Conservation (phyloP, 148 eudicot species). For the Dysphania ambrosioides region DNA sequence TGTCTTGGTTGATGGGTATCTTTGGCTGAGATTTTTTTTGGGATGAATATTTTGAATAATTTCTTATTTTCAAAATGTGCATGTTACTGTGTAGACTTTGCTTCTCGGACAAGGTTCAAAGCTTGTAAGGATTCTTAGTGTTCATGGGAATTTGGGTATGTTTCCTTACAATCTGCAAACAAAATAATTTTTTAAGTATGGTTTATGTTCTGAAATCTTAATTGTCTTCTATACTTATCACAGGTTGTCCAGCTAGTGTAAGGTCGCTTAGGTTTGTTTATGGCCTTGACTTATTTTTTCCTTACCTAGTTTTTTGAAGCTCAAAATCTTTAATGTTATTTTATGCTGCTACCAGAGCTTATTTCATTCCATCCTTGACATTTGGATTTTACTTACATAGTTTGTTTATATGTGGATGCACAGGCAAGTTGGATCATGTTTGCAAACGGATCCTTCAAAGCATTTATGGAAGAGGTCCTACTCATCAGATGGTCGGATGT, state of each 20-base stretch:
- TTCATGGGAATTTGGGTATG: constrained; percentile 31
- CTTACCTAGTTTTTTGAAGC: background rate
- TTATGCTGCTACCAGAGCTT: background rate
- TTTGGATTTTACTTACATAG: background rate
- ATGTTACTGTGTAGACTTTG: constrained; percentile 25
- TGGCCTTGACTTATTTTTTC: constrained; percentile 9
- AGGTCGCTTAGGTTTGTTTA: constrained; percentile 32
- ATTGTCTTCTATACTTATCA: background rate
- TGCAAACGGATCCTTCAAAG: constrained; percentile 34
- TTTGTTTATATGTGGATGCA: constrained; percentile 9
- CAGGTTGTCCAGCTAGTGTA: constrained; percentile 29
- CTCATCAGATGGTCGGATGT: constrained; percentile 60
- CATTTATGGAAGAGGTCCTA: constrained; percentile 40
- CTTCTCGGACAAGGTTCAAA: constrained; percentile 31
- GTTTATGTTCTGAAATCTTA: constrained; percentile 16
- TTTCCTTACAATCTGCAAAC: background rate
- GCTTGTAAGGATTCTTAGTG: constrained; percentile 15
- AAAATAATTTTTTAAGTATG: background rate
- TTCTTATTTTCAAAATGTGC: background rate
- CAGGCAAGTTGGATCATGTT: constrained; percentile 47
- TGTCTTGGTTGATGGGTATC: background rate
- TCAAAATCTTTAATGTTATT: background rate
- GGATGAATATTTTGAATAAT: background rate
- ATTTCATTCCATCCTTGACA: background rate
- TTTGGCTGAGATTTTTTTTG: no score